These are phyloP conservation scores for Litchi chinensis DNA, from an alignment of 345 rosid species.

Conservation along the genomic window DNA sequence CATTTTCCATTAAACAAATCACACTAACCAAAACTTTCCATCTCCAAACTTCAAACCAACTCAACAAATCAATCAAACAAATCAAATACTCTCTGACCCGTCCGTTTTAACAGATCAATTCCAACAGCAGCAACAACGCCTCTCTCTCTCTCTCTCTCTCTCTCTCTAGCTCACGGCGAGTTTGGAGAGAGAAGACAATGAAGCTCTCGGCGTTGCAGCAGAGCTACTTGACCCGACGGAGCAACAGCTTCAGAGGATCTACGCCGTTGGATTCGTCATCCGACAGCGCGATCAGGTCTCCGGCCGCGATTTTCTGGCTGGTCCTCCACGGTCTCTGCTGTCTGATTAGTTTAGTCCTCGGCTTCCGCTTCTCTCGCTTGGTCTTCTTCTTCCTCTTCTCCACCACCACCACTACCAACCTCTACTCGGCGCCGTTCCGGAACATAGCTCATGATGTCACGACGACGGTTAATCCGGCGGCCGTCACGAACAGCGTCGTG, in stretches of 20 bases:
- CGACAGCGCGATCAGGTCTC: conserved; percentile 60
- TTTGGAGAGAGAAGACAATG: conserved; percentile 34
- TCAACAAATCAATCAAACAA: background rate
- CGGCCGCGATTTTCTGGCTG: conserved; percentile 76
- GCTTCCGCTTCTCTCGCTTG: conserved; percentile 89
- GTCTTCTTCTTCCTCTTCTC: conserved; percentile 92
- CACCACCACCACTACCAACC: conserved; percentile 40
- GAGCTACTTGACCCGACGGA: conserved; percentile 80
- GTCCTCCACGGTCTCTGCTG: conserved; percentile 78
- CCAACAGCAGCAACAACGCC: no score
- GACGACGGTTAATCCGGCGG: conserved; percentile 21
- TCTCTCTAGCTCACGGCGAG: conserved; percentile 4
- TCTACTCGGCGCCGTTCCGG: conserved; percentile 70
- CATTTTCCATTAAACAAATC: conserved; percentile 15
- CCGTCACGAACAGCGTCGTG: conserved; percentile 23
- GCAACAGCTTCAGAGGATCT: conserved; percentile 60
- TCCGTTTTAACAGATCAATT: no score
- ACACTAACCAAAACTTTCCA: conserved; percentile 7
- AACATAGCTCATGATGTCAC: conserved; percentile 21
- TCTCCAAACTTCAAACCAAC: conserved; percentile 9
- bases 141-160: background rate
- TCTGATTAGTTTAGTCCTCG: conserved; percentile 83
- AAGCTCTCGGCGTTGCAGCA: conserved; percentile 85
- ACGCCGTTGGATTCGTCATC: conserved; percentile 62
- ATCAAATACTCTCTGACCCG: background rate